Evolutionary conservation across 2,329 filamentous ascomycete species (phyloP), one percentile per base, ranked within the genome.

Genomic region (Alternaria sp.): DNA sequence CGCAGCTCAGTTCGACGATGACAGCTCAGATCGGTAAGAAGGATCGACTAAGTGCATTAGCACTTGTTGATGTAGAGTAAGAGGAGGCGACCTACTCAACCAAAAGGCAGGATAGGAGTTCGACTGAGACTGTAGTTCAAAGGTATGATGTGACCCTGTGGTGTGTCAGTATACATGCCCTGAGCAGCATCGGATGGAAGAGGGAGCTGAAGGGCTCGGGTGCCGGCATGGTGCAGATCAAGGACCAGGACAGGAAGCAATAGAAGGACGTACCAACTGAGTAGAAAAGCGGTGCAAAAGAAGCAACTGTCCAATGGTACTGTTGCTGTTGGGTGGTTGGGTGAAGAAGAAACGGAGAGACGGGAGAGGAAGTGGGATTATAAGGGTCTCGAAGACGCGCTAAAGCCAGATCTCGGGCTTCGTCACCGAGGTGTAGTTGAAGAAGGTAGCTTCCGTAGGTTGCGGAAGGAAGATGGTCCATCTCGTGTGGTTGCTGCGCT

Each of bases 281-380:
- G n/a, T 20, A 20, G 15, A 26, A 5, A 44, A 21, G 18, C 23
- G 21, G 15, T 55, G 11, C 37, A 21, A 44, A 2, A 41, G 18
- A 26, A 55, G 18, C 37, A 44, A 55, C 53, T 26, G 33, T 44
- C 53, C 26, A 45, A 56, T 7, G 25, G n/a, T 20, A 46, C 26
- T 45, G 47, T 44, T 53, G 57, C 15, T 44, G 26, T 44, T 15
- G 43, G 41, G 45, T 66, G 61, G 28, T 51, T 21, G 30, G 49
- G 20, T 23, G 59, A 45, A 66, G 63, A 62, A 67, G 58, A 66
- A 66, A n/a, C 30, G 15, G 30, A 41, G 63, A 65, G 49, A 66
- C 10, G 58, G 47, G 60, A 43, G 26, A 56, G 45, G 44, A 41
- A 53, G 41, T 4, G 12, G 6, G 53, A 30, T 60, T 59, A 66